These are phyloP conservation scores for Mollisiaceae sp. DNA, from an alignment of 2,329 filamentous ascomycete species.

Conservation along the genomic window DNA sequence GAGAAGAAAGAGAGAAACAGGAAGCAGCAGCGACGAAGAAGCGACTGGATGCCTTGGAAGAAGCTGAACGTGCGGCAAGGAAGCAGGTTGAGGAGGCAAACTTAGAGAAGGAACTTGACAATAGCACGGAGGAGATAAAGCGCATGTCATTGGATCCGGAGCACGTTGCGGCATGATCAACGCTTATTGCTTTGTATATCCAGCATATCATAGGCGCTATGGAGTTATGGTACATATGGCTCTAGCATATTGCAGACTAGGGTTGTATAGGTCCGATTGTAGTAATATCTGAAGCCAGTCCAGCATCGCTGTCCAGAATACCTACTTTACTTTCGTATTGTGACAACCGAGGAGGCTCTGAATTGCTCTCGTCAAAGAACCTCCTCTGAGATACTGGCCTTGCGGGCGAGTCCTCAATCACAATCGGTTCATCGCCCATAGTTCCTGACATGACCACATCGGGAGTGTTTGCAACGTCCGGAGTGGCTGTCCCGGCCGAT, in stretches of 20 bases:
- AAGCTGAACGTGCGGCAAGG: constrained; percentile 31
- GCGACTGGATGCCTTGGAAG: constrained; percentile 37
- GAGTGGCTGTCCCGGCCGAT: background rate
- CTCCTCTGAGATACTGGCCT: constrained; percentile 13
- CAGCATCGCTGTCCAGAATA: constrained; percentile 23
- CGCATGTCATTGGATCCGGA: constrained; percentile 34
- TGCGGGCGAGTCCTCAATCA: constrained; percentile 4
- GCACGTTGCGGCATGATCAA: constrained; percentile 24
- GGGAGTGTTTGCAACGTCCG: background rate
- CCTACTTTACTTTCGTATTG: constrained; percentile 22
- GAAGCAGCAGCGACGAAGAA: constrained; percentile 41
- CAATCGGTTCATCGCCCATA: background rate
- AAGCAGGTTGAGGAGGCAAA: constrained; percentile 19
- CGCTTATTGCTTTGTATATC: constrained; percentile 15
- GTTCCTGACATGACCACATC: background rate
- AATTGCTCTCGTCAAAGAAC: constrained; percentile 22
- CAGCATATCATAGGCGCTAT: constrained; percentile 22
- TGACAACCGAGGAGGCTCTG: constrained; percentile 19
- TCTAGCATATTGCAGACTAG: constrained; percentile 26
- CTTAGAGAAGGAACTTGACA: constrained; percentile 27
- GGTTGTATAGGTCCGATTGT: constrained; percentile 31
- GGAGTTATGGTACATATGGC: constrained; percentile 20
- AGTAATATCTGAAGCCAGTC: constrained; percentile 28
- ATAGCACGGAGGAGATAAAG: constrained; percentile 31
- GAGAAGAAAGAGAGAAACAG: constrained; percentile 37